Conservation (phyloP, 1,139 yeast species). For the Suhomyces ambrosiae region DNA sequence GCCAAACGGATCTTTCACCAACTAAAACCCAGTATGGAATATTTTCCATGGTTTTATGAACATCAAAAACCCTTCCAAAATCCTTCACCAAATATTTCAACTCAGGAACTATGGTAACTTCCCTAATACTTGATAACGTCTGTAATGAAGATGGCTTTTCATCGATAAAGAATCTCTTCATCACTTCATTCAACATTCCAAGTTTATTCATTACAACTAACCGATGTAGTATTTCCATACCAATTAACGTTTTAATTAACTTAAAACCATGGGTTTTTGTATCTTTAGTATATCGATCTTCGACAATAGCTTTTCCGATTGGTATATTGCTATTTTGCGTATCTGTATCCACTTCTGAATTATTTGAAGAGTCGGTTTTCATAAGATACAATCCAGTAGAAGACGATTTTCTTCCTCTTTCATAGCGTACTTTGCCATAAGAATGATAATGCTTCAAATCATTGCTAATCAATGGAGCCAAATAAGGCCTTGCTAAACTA, state of each 20-base stretch:
- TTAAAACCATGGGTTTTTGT: slow-evolving; percentile 36
- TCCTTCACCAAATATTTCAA: slow-evolving; percentile 67
- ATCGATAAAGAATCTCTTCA: slow-evolving; percentile 81
- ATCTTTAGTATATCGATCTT: slow-evolving; percentile 33
- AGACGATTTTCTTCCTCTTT: slow-evolving; percentile 12
- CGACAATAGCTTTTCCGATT: slow-evolving; percentile 8
- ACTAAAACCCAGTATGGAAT: slow-evolving; percentile 87
- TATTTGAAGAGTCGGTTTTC: not conserved
- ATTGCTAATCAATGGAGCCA: slow-evolving; percentile 84
- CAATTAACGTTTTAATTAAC: slow-evolving; percentile 39
- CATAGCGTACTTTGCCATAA: slow-evolving; percentile 38
- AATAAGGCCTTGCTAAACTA: slow-evolving; percentile 87
- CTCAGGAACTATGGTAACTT: slow-evolving; percentile 90
- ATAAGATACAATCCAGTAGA: not conserved
- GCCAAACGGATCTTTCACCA: slow-evolving; percentile 96
- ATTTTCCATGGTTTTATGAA: slow-evolving; percentile 67
- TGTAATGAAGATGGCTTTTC: slow-evolving; percentile 78
- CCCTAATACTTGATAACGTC: slow-evolving; percentile 54
- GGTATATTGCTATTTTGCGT: slow-evolving; percentile 2
- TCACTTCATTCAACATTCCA: slow-evolving; percentile 70
- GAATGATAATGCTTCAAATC: slow-evolving; percentile 67
- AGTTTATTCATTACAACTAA: slow-evolving; percentile 76
- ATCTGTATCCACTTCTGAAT: not conserved
- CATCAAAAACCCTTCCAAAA: slow-evolving; percentile 72
- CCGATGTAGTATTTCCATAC: slow-evolving; percentile 78